These are phyloP conservation scores for Blastobotrys chiropterorum DNA, from an alignment of 805 yeast genomes.

Conservation along the genomic window DNA sequence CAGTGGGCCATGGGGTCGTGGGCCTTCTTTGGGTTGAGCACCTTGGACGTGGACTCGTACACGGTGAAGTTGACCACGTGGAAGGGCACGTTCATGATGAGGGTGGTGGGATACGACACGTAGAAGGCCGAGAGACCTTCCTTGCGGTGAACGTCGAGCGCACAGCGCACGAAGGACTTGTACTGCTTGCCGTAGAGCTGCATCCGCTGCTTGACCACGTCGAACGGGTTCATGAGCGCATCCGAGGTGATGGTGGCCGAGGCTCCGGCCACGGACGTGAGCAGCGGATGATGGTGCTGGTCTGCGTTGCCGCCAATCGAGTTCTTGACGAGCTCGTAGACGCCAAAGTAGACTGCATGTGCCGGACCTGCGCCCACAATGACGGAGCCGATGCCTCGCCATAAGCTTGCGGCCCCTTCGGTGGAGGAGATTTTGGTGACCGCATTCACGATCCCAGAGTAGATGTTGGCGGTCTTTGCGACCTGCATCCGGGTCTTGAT, in stretches of 20 bases:
- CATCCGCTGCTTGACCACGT: slow-evolving; percentile 92
- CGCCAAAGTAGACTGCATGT: slow-evolving; percentile 93
- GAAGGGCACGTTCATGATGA: slow-evolving; percentile 87
- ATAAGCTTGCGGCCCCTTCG: slow-evolving; percentile 82
- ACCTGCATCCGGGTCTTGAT: slow-evolving; percentile 93
- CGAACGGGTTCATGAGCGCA: slow-evolving; percentile 96
- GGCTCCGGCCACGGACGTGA: slow-evolving; percentile 83
- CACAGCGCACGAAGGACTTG: slow-evolving; percentile 22
- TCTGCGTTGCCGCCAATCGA: slow-evolving; percentile 42
- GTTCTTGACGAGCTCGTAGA: slow-evolving; percentile 76
- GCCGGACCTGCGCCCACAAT: slow-evolving; percentile 99
- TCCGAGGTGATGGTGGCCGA: slow-evolving; percentile 90
- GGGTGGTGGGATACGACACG: slow-evolving; percentile 89
- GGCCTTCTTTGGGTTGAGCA: slow-evolving; percentile 63
- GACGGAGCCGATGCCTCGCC: slow-evolving; percentile 92
- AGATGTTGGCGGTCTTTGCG: slow-evolving; percentile 25
- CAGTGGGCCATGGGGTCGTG: slow-evolving; percentile 92
- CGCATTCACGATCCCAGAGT: slow-evolving; percentile 50
- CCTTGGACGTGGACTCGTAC: slow-evolving; percentile 74
- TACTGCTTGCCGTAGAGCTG: slow-evolving; percentile 41
- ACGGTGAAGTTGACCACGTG: slow-evolving; percentile 91
- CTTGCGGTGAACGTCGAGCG: slow-evolving; percentile 25
- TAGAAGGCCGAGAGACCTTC: slow-evolving; percentile 68
- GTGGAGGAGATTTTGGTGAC: slow-evolving; percentile 71
- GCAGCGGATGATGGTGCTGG: slow-evolving; percentile 61